Evolutionary conservation across 176 grass and related monocot genomes (phyloP).

Genomic region (Aegilops umbellulata): DNA sequence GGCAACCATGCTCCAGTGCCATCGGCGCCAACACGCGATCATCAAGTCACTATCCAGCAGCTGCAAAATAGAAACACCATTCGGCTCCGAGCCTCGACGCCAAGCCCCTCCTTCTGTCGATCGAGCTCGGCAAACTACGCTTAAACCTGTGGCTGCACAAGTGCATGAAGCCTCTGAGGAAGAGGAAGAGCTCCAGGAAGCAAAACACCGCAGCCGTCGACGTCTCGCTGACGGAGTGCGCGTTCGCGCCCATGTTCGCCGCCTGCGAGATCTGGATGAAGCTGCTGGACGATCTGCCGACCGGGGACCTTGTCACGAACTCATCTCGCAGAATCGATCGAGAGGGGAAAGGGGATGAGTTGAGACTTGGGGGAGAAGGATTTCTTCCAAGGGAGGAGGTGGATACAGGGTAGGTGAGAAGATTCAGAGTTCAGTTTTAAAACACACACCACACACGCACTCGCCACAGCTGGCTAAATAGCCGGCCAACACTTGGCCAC

Average conservation of each 20-base stretch:
- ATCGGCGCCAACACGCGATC: slow-evolving; percentile 30
- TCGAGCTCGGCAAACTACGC: slow-evolving; percentile 47
- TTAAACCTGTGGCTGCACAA: slow-evolving; percentile 66
- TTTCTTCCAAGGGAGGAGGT: too few species aligned
- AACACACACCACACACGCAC: too few species aligned
- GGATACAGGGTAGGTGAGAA: too few species aligned
- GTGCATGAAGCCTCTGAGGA: slow-evolving; percentile 56
- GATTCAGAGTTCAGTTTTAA: too few species aligned
- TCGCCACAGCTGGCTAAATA: too few species aligned
- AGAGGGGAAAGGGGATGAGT: too few species aligned
- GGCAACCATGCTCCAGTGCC: slow-evolving; percentile 55
- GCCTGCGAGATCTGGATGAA: slow-evolving; percentile 51
- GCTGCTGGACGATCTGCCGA: slow-evolving; percentile 30
- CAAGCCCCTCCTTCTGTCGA: slow-evolving; percentile 30
- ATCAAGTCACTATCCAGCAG: slow-evolving; percentile 41
- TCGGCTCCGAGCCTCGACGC: slow-evolving; percentile 30
- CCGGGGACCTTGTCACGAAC: too few species aligned
- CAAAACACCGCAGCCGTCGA: neutral
- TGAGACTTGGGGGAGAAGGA: too few species aligned
- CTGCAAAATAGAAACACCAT: slow-evolving; percentile 19
- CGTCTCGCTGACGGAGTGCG: neutral
- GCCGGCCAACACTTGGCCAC: too few species aligned
- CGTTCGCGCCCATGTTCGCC: slow-evolving; percentile 53
- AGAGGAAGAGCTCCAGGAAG: slow-evolving; percentile 29
- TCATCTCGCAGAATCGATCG: too few species aligned